phyloP scores from a whole-genome alignment of 2,329 filamentous ascomycete species.

The Exserohilum rostratum region DNA sequence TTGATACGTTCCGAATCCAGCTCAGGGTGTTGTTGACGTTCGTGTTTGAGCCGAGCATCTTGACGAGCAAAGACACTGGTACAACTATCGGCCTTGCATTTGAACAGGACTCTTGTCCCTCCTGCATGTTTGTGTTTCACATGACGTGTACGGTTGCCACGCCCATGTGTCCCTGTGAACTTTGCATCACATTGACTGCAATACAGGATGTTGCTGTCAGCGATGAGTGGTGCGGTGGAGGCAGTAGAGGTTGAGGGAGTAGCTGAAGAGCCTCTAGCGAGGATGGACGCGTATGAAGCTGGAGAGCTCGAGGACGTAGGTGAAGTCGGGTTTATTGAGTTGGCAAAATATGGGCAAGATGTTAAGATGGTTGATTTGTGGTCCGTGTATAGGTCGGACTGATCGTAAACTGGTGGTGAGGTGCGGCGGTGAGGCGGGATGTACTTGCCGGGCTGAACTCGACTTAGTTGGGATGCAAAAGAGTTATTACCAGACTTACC shows the following conservation, averaged over 20 bases:
- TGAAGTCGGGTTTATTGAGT: not conserved
- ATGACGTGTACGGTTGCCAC: constrained; percentile 18
- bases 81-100: constrained; percentile 11
- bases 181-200: constrained; percentile 9
- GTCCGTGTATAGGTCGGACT: too few species aligned
- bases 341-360: not conserved
- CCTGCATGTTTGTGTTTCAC: constrained; percentile 12
- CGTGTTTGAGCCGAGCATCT: constrained; percentile 21
- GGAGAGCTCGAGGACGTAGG: not conserved
- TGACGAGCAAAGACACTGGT: constrained; percentile 7
- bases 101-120: not conserved
- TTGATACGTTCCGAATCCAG: constrained; percentile 1
- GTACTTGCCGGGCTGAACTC: not conserved
- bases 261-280: not conserved
- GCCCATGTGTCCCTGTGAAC: constrained; percentile 17
- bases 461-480: not conserved
- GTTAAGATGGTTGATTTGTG: not conserved
- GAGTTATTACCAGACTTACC: not conserved
- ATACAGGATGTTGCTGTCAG: not conserved
- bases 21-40: constrained; percentile 13
- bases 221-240: not conserved
- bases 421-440: not conserved
- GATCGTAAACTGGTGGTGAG: not conserved
- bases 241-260: not conserved
- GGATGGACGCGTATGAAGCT: not conserved